These are phyloP conservation scores for Chlamydomonas incerta DNA, from an alignment of 139 green algal species.

Conservation along the genomic window DNA sequence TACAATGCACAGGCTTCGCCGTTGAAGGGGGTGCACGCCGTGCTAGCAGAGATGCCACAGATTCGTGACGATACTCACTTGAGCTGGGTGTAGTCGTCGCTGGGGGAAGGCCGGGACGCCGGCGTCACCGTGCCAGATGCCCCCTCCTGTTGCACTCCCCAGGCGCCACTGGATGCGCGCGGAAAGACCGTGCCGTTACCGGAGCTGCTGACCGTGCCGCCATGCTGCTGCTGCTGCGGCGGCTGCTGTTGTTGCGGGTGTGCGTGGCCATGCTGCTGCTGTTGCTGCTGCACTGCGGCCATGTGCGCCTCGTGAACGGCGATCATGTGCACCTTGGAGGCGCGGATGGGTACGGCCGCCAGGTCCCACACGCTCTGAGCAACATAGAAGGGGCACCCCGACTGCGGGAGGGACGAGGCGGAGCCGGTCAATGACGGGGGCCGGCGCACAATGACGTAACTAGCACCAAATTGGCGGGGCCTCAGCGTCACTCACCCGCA, in stretches of 20 bases:
- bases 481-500: constrained; percentile 54
- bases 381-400: constrained; percentile 66
- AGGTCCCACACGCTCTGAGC: constrained; percentile 64
- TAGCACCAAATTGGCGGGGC: neutral
- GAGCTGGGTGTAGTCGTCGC: constrained; percentile 4
- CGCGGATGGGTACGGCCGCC: constrained; percentile 38
- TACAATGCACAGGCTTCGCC: no score
- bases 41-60: no score
- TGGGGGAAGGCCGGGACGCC: neutral
- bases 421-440: neutral
- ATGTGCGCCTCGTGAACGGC: neutral
- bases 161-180: neutral
- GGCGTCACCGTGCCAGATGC: neutral
- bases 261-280: neutral
- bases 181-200: neutral
- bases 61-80: no score
- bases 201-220: neutral
- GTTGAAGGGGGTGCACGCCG: no score
- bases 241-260: constrained; percentile 3
- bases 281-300: neutral
- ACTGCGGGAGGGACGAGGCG: no score
- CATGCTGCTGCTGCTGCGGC: constrained; percentile 18
- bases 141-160: neutral
- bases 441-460: neutral
- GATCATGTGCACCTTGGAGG: constrained; percentile 43